phyloP scores from a whole-genome alignment of 2,329 filamentous ascomycete species.

The Sarocladiaceae sp. region DNA sequence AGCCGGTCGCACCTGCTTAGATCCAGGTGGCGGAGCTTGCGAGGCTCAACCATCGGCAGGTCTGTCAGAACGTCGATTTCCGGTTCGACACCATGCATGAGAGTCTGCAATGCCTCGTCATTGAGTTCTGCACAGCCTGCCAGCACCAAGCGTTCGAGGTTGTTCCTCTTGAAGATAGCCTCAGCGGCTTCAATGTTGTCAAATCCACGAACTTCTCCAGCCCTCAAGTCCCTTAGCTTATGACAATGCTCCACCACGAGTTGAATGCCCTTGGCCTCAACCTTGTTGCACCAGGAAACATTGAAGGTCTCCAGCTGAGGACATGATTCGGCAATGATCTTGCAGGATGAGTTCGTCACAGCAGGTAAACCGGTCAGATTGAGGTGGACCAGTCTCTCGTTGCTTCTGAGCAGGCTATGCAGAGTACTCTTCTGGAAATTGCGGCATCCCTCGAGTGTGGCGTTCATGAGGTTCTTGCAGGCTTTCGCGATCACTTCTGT shows the following conservation, averaged over 20 bases:
- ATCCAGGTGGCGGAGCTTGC: conserved; percentile 79
- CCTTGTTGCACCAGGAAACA: conserved; percentile 87
- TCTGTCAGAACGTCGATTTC: conserved; percentile 79
- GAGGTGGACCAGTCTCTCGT: conserved; percentile 73
- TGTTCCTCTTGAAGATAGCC: conserved; percentile 75
- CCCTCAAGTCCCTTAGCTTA: conserved; percentile 72
- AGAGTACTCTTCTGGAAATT: conserved; percentile 77
- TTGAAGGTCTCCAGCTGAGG: conserved; percentile 80
- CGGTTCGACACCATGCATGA: conserved; percentile 72
- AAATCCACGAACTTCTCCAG: conserved; percentile 77
- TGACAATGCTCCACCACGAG: conserved; percentile 69
- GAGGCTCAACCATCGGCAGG: conserved; percentile 68
- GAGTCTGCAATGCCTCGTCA: conserved; percentile 67
- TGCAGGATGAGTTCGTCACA: conserved; percentile 80
- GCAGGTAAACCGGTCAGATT: conserved; percentile 80
- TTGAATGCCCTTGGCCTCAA: conserved; percentile 73
- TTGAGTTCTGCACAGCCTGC: conserved; percentile 75
- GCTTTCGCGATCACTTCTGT: conserved; percentile 74
- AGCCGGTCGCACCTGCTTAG: conserved; percentile 73
- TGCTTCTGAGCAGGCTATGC: conserved; percentile 69
- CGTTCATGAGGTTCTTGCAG: conserved; percentile 82
- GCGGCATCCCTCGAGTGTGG: conserved; percentile 83
- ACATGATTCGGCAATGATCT: conserved; percentile 78
- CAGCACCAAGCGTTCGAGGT: conserved; percentile 75
- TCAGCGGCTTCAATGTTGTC: conserved; percentile 68